Evolutionary conservation across 2,329 filamentous ascomycete genomes (phyloP), one percentile per base, ranked within the genome.

Genomic region (Arthrinium puccinioides): DNA sequence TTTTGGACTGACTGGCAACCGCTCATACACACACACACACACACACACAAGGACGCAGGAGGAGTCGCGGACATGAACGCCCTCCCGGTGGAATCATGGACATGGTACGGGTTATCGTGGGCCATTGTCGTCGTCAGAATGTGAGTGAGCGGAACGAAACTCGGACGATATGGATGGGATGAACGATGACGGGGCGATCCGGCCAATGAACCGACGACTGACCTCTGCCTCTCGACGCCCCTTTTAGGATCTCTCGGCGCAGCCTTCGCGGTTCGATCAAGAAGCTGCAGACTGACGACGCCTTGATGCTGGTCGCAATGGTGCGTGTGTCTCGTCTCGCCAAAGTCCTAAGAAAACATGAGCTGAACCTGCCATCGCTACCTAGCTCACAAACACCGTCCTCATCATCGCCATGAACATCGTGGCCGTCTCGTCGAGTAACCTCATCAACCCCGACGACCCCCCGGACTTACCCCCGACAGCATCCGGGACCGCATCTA

Each of bases 321-420:
- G 55, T 76, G 44, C 63, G 70, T 46, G 30, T 10, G 14, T n/a
- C n/a, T 15, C 21, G 7, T 20, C 23, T 11, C 20, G 6, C 8
- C 11, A 24, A 27, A 19, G 18, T 10, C 14, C 14, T 16, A 7
- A 13, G 28, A 26, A 6, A 9, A 11, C 36, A 27, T 15, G n/a
- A n/a, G n/a, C n/a, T n/a, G 21, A 18, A n/a, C 32, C 14, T 32
- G 26, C 25, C 31, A 38, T 38, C 16, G 15, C 28, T 36, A 39
- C 38, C 26, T 25, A 69, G 66, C 29, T 51, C 1, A 63, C 62
- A 49, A 74, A 78, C 46, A 79, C 76, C 0, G 52, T 72, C 13
- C 55, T 82, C 10, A 69, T 77, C 39, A 59, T 71, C 18, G 55
- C 62, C 7, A 66, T 80, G 48, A 78, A 78, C 43, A 67, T 79